phyloP scores from a whole-genome alignment of 768 basidiomycete genomes.

The Boletus rubroflammeus region DNA sequence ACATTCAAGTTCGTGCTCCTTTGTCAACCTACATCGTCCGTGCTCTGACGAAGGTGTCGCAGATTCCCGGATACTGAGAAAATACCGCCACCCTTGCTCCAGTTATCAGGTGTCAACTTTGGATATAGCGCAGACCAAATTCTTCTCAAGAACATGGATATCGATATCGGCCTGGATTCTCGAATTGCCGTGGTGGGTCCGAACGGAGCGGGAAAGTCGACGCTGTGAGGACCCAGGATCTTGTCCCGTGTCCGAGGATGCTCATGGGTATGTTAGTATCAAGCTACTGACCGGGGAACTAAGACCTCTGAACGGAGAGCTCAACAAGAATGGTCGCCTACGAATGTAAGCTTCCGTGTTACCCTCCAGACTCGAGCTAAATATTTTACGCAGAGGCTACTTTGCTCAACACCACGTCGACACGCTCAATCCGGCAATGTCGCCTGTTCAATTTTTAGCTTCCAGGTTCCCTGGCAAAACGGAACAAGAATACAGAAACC shows the following conservation, averaged over 20 bases:
- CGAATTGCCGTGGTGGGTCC: constrained; percentile 94
- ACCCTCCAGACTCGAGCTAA: constrained; percentile 1
- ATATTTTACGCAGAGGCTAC: constrained; percentile 56
- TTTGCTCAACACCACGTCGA: constrained; percentile 98
- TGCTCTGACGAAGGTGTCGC: background rate
- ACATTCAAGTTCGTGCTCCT: constrained; percentile 68
- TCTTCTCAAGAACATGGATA: constrained; percentile 74
- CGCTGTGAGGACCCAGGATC: constrained; percentile 52
- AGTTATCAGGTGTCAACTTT: constrained; percentile 87
- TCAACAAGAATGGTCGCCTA: constrained; percentile 87
- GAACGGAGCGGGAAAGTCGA: constrained; percentile 96
- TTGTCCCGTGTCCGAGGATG: background rate
- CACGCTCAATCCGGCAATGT: constrained; percentile 75
- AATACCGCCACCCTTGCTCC: constrained; percentile 92
- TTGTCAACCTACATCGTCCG: background rate
- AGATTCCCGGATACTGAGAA: constrained; percentile 97
- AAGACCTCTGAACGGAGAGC: constrained; percentile 53
- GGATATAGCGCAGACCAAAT: constrained; percentile 78
- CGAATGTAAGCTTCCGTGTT: constrained; percentile 59
- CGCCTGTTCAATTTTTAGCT: constrained; percentile 92
- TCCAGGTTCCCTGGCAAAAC: constrained; percentile 89
- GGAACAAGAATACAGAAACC: constrained; percentile 94
- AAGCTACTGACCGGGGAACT: constrained; percentile 51
- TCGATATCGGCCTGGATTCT: constrained; percentile 93
- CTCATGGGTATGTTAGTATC: constrained; percentile 50